Evolutionary conservation across 202 grass and related monocot species (phyloP), one percentile per base, ranked within the genome.

Genomic region (Setaria viridis): DNA sequence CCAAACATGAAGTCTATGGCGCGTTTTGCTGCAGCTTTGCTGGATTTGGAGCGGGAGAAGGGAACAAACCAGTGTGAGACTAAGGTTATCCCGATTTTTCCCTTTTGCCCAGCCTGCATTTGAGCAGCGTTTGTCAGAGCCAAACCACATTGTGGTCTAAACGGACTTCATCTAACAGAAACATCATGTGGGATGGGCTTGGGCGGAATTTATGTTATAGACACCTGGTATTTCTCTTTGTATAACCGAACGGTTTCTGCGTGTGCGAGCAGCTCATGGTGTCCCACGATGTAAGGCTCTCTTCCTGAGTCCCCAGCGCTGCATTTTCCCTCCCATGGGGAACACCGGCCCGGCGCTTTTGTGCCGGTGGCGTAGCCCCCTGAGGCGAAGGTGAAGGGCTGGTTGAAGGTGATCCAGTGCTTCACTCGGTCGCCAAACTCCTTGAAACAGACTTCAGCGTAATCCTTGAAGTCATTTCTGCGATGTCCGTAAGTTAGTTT

Each of bases 321-420:
- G 51, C 92, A 91, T 0, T 82, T 85, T 0, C 71, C 84, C 12
- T 78, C 78, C 78, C 83, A 84, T 1, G 83, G 70, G 0, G 92
- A 89, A 56, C 92, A 89, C 25, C 92, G 74, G 9, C 80, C 89
- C 0, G 92, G 92, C 0, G 86, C 83, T 1, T 9, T 2, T 0
- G 2, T 16, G 2, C 92, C 89, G 5, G 41, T 48, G 3, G 76
- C 62, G 14, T 94, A 94, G 4, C 85, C 93, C 0, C 0, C 0
- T 2, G 59, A 56, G 39, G 78, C 80, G 37, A 68, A 94, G 2
- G 6, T 49, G 41, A n/a, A 83, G 32, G 93, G 93, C 76, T 95
- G 83, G 19, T 95, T 92, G 67, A 95, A 82, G 1, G 93, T 95
- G 47, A 95, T 95, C 93, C 93, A 95, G 3, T 92, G 82, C 21